Conservation (phyloP, 2,329 filamentous ascomycete genomes). For the Stachybotrys chartarum region DNA sequence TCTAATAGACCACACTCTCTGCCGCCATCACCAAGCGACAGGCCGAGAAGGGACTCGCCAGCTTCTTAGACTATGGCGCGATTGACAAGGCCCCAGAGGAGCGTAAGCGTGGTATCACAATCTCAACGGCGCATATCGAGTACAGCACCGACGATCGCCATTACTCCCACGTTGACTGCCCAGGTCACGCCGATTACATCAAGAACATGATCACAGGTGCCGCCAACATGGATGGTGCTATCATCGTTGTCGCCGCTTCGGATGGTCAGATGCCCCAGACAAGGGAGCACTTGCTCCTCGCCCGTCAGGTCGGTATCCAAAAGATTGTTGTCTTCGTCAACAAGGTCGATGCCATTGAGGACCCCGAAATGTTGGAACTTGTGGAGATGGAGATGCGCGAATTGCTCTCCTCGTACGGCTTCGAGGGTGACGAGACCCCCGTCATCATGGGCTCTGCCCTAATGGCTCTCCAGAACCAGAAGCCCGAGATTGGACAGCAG, state of each 20-base stretch:
- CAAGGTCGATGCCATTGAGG: slow-evolving; percentile 96
- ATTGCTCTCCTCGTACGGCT: slow-evolving; percentile 84
- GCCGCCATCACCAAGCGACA: slow-evolving; percentile 98
- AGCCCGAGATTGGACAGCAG: slow-evolving; percentile 75
- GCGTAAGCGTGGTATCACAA: slow-evolving; percentile 99
- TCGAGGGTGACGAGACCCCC: slow-evolving; percentile 96
- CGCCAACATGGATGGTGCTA: slow-evolving; percentile 97
- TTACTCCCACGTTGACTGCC: slow-evolving; percentile 99
- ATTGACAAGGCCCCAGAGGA: slow-evolving; percentile 99
- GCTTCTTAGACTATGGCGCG: slow-evolving; percentile 92
- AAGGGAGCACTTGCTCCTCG: slow-evolving; percentile 93
- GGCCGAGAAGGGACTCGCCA: slow-evolving; percentile 87
- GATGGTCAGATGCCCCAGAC: slow-evolving; percentile 99
- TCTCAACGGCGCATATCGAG: slow-evolving; percentile 97
- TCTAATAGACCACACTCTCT: slow-evolving; percentile 83
- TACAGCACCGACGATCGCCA: slow-evolving; percentile 91
- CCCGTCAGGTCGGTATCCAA: slow-evolving; percentile 96
- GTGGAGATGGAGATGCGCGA: slow-evolving; percentile 99
- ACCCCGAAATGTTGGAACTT: slow-evolving; percentile 99
- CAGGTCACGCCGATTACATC: slow-evolving; percentile 99
- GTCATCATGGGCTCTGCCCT: slow-evolving; percentile 96
- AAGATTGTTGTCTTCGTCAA: slow-evolving; percentile 99
- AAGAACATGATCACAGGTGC: slow-evolving; percentile 99
- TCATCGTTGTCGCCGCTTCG: slow-evolving; percentile 96
- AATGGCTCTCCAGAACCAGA: slow-evolving; percentile 81